Conservation (phyloP, 2,329 filamentous ascomycete species). For the Talaromyces sp. region DNA sequence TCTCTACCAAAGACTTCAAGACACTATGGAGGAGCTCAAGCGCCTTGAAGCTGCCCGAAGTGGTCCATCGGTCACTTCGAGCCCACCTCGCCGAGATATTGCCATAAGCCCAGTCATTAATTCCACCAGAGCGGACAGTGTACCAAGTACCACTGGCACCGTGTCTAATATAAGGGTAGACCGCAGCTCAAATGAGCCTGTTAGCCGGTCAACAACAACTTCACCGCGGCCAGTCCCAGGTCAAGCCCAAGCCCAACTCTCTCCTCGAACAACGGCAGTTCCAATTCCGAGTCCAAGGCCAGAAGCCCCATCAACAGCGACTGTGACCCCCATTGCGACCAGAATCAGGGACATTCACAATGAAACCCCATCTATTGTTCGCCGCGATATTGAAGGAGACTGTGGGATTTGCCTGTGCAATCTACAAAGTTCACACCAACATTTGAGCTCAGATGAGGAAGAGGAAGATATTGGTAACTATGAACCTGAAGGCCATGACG, state of each 20-base stretch:
- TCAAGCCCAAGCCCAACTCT: neutral
- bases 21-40: neutral
- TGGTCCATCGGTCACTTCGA: neutral
- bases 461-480: too few relatives aligned
- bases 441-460: neutral
- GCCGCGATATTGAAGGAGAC: conserved; percentile 12
- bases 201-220: neutral
- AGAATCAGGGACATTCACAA: neutral
- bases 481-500: too few relatives aligned
- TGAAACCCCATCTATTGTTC: neutral
- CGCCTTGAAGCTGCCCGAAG: neutral
- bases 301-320: too few relatives aligned
- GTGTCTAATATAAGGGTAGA: too few relatives aligned
- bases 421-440: neutral
- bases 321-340: neutral
- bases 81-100: too few relatives aligned
- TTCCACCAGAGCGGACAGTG: neutral
- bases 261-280: neutral
- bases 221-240: neutral
- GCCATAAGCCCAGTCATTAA: too few relatives aligned
- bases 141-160: neutral
- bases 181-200: neutral
- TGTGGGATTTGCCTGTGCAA: conserved; percentile 15
- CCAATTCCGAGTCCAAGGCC: neutral
- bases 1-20: neutral